A percentile compares a stretch with the other conserved stretches of the same genome.
These are phyloP conservation scores for Aquilaria agallochum DNA, from an alignment of 441 rosid genomes.

Conservation along the genomic window DNA sequence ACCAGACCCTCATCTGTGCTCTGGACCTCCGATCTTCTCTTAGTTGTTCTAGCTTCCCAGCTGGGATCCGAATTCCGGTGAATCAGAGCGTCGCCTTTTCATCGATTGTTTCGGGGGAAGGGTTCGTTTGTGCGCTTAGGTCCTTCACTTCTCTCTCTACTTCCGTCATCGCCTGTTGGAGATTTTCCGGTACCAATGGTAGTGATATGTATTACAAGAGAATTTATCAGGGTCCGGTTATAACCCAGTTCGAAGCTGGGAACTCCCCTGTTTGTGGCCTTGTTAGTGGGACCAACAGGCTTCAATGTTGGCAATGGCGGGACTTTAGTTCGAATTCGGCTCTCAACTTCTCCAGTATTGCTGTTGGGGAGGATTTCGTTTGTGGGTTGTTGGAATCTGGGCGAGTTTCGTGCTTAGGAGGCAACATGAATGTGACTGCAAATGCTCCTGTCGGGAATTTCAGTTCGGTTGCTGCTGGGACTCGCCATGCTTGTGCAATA, in stretches of 20 bases:
- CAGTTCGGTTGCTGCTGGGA: slow-evolving; percentile 42
- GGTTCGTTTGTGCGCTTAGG: slow-evolving; percentile 42
- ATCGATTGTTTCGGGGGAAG: slow-evolving; percentile 49
- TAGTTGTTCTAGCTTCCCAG: slow-evolving; percentile 37
- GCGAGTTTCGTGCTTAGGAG: slow-evolving; percentile 17
- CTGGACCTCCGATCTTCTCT: slow-evolving; percentile 20
- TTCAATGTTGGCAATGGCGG: slow-evolving; percentile 48
- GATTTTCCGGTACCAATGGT: slow-evolving; percentile 33
- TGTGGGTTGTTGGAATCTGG: slow-evolving; percentile 42
- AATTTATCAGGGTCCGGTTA: slow-evolving; percentile 27
- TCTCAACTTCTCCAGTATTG: slow-evolving; percentile 24
- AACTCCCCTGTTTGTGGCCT: slow-evolving; percentile 45
- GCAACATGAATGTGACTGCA: not conserved
- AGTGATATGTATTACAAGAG: slow-evolving; percentile 17
- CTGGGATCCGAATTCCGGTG: slow-evolving; percentile 13
- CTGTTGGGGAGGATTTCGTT: slow-evolving; percentile 41
- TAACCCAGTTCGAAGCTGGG: slow-evolving; percentile 41
- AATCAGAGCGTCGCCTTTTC: slow-evolving; percentile 20
- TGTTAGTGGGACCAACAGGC: slow-evolving; percentile 17
- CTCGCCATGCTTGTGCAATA: slow-evolving; percentile 46
- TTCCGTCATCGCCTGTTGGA: slow-evolving; percentile 46
- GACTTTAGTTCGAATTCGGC: not conserved
- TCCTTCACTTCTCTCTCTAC: slow-evolving; percentile 8
- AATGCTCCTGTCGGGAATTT: slow-evolving; percentile 17
- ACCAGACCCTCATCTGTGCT: slow-evolving; percentile 43